Percentiles rank a stretch among this genome's conserved stretches.
phyloP scores from a whole-genome alignment of 305 asterid genomes.

The Rubia peregrina region DNA sequence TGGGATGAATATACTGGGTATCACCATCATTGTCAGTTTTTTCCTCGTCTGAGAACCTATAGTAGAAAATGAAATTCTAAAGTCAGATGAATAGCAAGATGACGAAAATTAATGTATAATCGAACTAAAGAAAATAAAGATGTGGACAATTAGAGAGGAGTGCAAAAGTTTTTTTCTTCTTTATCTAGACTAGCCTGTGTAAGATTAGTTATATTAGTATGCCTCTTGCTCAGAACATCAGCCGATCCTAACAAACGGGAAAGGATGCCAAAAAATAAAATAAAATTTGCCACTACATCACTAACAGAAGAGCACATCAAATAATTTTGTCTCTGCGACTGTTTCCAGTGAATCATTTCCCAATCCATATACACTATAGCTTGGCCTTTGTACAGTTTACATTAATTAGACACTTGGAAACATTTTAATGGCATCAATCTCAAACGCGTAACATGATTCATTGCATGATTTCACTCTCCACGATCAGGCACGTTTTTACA shows the following conservation, averaged over 20 bases:
- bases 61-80: slow-evolving; percentile 15
- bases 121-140: not conserved
- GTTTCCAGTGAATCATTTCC: not conserved
- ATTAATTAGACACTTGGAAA: not conserved
- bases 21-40: slow-evolving; percentile 87
- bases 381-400: not conserved
- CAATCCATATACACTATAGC: not conserved
- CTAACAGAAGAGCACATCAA: not conserved
- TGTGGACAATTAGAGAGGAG: not conserved
- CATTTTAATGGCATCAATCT: not conserved
- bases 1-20: slow-evolving; percentile 94
- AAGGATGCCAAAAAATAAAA: not conserved
- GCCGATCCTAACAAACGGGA: not conserved
- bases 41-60: slow-evolving; percentile 67
- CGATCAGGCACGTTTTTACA: not conserved
- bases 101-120: not conserved
- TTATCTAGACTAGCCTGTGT: not conserved
- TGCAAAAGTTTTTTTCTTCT: not conserved
- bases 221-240: not conserved
- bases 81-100: slow-evolving; percentile 11
- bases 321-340: not conserved
- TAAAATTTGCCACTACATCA: not conserved
- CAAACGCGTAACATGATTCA: not conserved
- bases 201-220: not conserved
- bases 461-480: not conserved